Evolutionary conservation across 106 monocot species (phyloP).

Genomic region (Dendrobium huoshanense): DNA sequence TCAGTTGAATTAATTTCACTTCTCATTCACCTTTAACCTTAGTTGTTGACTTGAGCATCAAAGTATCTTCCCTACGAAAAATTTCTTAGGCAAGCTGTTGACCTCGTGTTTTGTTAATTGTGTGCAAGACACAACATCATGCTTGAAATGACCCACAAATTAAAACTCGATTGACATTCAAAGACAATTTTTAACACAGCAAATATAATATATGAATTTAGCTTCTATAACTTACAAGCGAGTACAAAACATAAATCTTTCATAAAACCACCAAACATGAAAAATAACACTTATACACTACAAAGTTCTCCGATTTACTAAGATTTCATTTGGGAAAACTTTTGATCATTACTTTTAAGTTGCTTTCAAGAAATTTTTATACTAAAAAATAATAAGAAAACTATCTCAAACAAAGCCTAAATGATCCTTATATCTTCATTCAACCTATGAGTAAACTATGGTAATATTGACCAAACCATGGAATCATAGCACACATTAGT

Average conservation of each 20-base stretch:
- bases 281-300: neutral
- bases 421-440: neutral
- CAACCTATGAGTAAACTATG: neutral
- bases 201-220: no score
- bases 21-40: neutral
- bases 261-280: neutral
- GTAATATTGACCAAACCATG: neutral
- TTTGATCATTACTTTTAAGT: no score
- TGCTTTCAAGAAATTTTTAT: no score
- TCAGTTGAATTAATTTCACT: neutral
- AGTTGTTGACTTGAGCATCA: neutral
- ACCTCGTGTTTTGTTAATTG: neutral
- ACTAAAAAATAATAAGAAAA: no score
- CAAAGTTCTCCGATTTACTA: neutral
- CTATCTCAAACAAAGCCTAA: no score
- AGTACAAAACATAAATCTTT: neutral
- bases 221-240: neutral
- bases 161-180: neutral
- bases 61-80: neutral
- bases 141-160: neutral
- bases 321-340: no score
- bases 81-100: neutral
- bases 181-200: neutral
- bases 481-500: neutral
- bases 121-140: neutral